These are phyloP conservation scores for Spathaspora passalidarum DNA, from an alignment of 805 yeast species.

Conservation along the genomic window DNA sequence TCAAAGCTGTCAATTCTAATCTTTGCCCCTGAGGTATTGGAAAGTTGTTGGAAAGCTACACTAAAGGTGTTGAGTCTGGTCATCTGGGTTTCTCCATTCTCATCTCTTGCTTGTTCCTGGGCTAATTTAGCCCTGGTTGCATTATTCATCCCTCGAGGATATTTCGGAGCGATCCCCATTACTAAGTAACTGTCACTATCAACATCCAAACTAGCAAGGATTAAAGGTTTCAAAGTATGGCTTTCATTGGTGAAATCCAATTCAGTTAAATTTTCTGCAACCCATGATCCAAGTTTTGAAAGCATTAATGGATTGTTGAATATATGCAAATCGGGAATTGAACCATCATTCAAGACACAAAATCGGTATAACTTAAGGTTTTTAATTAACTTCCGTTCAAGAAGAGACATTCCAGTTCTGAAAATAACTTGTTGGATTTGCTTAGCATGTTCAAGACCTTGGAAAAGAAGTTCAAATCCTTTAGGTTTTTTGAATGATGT, in stretches of 20 bases:
- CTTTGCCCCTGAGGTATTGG: constrained; percentile 79
- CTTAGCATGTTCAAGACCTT: constrained; percentile 85
- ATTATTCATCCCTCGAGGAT: constrained; percentile 48
- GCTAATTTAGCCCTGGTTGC: constrained; percentile 31
- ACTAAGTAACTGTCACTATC: constrained; percentile 77
- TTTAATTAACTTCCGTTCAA: constrained; percentile 78
- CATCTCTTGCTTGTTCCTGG: constrained; percentile 19
- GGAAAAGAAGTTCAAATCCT: constrained; percentile 51
- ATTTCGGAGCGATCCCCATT: constrained; percentile 84
- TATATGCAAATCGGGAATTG: constrained; percentile 67
- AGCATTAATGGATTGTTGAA: constrained; percentile 86
- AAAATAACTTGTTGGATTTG: constrained; percentile 78
- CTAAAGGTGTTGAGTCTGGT: constrained; percentile 77
- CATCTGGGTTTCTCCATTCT: constrained; percentile 45
- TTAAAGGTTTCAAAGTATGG: constrained; percentile 63
- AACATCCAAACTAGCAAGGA: constrained; percentile 78
- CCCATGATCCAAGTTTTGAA: constrained; percentile 84
- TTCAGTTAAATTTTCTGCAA: constrained; percentile 85
- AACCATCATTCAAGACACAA: constrained; percentile 81
- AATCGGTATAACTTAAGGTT: constrained; percentile 77
- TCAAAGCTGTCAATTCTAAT: constrained; percentile 93
- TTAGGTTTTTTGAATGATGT: constrained; percentile 27
- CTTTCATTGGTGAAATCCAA: constrained; percentile 48
- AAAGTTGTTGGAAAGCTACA: constrained; percentile 86
- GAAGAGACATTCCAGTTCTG: constrained; percentile 81